A percentile compares a stretch with the other conserved stretches of the same genome.
Conservation (phyloP, 139 green algal species). For the Eudorina sp. region DNA sequence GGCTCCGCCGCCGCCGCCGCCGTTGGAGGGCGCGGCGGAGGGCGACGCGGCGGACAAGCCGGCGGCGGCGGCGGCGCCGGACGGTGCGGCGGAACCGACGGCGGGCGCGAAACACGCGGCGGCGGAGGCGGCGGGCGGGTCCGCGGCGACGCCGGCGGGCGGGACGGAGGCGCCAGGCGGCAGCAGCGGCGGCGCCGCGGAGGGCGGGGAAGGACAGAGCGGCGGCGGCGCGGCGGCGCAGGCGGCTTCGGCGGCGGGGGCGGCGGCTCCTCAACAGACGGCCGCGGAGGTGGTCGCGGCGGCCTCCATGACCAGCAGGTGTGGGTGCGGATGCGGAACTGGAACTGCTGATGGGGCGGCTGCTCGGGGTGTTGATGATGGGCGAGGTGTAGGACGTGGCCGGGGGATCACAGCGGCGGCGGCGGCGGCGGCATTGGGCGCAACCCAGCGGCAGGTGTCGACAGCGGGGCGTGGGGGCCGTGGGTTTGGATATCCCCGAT, state of each 20-base stretch:
- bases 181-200: background rate
- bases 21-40: background rate
- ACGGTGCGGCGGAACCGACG: background rate
- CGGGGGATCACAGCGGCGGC: too few species aligned
- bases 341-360: background rate
- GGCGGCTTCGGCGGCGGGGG: background rate
- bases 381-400: too few species aligned
- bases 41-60: background rate
- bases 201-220: background rate
- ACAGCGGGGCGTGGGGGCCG: too few species aligned
- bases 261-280: background rate
- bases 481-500: too few species aligned
- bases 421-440: too few species aligned
- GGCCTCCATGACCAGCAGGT: constrained; percentile 19
- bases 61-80: background rate
- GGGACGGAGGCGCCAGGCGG: background rate
- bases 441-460: too few species aligned
- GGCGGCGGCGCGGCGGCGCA: background rate
- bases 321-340: background rate
- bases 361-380: too few species aligned
- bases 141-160: background rate
- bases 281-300: constrained; percentile 15
- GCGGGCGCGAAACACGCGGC: background rate
- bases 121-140: background rate
- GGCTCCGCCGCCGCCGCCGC: background rate